A percentile compares a stretch with the other conserved stretches of the same genome.
These are phyloP conservation scores for Cicer cuneatum DNA, from an alignment of 306 rosid species.

Conservation along the genomic window DNA sequence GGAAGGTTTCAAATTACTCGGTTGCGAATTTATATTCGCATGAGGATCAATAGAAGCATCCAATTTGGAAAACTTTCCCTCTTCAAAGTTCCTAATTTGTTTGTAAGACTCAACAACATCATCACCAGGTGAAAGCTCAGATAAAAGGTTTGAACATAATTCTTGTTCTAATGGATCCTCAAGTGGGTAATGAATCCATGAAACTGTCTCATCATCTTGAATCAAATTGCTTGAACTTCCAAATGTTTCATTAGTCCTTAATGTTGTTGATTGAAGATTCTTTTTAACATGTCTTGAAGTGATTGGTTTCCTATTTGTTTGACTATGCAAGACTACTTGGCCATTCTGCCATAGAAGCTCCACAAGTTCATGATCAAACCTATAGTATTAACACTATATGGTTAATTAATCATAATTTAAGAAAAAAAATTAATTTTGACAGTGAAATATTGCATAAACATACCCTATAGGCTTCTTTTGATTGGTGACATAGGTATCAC, in stretches of 20 bases:
- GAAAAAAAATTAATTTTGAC: constrained; percentile 42
- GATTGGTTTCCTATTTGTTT: constrained; percentile 58
- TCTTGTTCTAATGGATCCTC: constrained; percentile 82
- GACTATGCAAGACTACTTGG: constrained; percentile 80
- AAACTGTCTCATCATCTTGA: constrained; percentile 72
- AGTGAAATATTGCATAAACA: constrained; percentile 57
- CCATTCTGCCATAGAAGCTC: constrained; percentile 93
- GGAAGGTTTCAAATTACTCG: constrained; percentile 49
- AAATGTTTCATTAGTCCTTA: constrained; percentile 52
- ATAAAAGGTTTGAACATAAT: constrained; percentile 67
- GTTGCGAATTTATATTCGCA: constrained; percentile 43
- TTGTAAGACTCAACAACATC: constrained; percentile 47
- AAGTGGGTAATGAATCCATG: constrained; percentile 75
- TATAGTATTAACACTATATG: constrained; percentile 50
- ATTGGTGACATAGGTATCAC: constrained; percentile 54
- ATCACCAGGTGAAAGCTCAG: constrained; percentile 64
- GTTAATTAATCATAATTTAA: constrained; percentile 29
- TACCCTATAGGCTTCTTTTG: constrained; percentile 76
- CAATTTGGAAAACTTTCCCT: constrained; percentile 53
- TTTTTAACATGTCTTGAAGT: constrained; percentile 58
- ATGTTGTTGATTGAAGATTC: constrained; percentile 54
- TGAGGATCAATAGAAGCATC: constrained; percentile 44
- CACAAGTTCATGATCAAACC: constrained; percentile 75
- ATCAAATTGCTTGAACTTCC: constrained; percentile 64
- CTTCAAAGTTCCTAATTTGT: constrained; percentile 62